Percentiles rank a stretch among this genome's conserved stretches.
These are phyloP conservation scores for Hevea brasiliensis DNA, from an alignment of 345 rosid genomes.

Conservation along the genomic window DNA sequence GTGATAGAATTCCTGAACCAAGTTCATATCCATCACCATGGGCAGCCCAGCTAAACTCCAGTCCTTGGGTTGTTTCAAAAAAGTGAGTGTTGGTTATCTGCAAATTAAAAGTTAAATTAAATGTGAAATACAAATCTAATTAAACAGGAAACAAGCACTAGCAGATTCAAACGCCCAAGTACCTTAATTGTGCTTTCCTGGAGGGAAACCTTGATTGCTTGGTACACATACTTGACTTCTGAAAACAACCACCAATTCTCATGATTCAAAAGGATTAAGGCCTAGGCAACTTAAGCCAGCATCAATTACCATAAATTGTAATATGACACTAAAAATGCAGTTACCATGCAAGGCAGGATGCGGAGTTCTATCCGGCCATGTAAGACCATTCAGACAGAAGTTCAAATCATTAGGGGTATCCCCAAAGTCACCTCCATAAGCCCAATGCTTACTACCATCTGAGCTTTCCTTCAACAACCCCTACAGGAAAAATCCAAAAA, in stretches of 20 bases:
- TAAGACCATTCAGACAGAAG: conserved; percentile 88
- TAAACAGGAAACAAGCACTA: conserved; percentile 5
- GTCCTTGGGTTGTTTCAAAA: conserved; percentile 62
- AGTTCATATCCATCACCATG: conserved; percentile 70
- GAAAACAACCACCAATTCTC: conserved; percentile 26
- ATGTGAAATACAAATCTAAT: conserved; percentile 15
- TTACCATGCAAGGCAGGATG: conserved; percentile 94
- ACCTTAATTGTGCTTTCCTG: conserved; percentile 59
- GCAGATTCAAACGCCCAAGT: conserved; percentile 14
- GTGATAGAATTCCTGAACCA: conserved; percentile 71
- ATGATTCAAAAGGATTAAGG: conserved; percentile 22
- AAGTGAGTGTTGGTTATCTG: conserved; percentile 75
- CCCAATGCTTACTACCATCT: conserved; percentile 82
- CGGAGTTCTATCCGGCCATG: conserved; percentile 93
- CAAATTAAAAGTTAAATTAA: conserved; percentile 28
- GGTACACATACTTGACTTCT: conserved; percentile 90
- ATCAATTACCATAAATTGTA: neutral
- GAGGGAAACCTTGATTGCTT: conserved; percentile 72
- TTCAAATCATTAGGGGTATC: conserved; percentile 91
- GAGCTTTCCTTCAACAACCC: conserved; percentile 64
- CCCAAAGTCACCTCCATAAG: conserved; percentile 99
- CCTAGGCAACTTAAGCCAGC: neutral
- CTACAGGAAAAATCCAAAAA: conserved; percentile 40
- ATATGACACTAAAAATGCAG: conserved; percentile 16
- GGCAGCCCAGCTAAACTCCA: conserved; percentile 69